Conservation (phyloP, 495 filamentous ascomycete genomes). For the Amphirosellinia nigrospora region DNA sequence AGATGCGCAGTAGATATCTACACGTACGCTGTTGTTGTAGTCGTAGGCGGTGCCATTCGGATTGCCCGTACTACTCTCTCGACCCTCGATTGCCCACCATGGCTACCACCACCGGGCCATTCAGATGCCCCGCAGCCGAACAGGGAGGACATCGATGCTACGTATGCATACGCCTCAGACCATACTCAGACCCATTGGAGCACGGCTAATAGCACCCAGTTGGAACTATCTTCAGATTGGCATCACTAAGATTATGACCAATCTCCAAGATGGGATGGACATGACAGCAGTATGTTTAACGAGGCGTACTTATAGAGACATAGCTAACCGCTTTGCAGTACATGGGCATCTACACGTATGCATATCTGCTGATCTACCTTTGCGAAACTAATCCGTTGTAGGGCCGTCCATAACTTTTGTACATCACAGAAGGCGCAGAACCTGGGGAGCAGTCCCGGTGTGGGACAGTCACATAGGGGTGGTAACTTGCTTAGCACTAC, state of each 20-base stretch:
- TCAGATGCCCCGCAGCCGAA: constrained; percentile 62
- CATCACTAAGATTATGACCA: constrained; percentile 89
- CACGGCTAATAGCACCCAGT: constrained; percentile 53
- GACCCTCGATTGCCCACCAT: constrained; percentile 13
- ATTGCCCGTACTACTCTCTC: background rate
- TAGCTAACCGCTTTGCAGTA: constrained; percentile 60
- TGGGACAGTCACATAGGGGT: constrained; percentile 72
- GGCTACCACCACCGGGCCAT: constrained; percentile 30
- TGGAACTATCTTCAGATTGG: constrained; percentile 89
- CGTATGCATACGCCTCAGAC: constrained; percentile 60
- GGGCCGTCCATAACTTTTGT: constrained; percentile 98
- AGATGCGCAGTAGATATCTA: background rate
- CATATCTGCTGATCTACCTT: constrained; percentile 23
- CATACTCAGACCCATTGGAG: constrained; percentile 9
- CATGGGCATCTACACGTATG: constrained; percentile 96
- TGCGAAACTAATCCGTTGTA: constrained; percentile 46
- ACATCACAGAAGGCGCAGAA: constrained; percentile 92
- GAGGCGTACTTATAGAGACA: constrained; percentile 21
- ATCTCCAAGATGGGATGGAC: constrained; percentile 89
- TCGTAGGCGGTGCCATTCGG: background rate
- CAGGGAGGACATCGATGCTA: constrained; percentile 82
- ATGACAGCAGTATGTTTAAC: constrained; percentile 74
- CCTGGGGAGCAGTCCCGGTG: constrained; percentile 36
- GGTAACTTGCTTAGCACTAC: constrained; percentile 54
- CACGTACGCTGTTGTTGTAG: background rate